These are phyloP conservation scores for Podila epicladia DNA, from an alignment of 192 early-diverging fungal genomes.

Conservation along the genomic window DNA sequence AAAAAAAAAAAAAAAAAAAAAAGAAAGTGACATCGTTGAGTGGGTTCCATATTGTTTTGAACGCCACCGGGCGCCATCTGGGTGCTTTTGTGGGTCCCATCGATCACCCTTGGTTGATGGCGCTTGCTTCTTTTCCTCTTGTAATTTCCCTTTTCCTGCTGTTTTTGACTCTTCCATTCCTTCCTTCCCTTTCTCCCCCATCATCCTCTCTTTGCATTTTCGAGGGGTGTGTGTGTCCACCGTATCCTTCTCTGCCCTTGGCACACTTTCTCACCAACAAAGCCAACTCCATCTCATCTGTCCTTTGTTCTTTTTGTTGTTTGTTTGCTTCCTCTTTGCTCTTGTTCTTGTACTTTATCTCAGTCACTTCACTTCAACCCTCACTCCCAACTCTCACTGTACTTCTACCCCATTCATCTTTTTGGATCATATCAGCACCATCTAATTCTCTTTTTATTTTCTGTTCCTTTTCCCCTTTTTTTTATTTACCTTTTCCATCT, in stretches of 20 bases:
- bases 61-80: background rate
- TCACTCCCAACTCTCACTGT: too few species aligned
- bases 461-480: background rate
- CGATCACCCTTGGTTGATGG: background rate
- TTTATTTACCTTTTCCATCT: background rate
- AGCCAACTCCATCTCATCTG: too few species aligned
- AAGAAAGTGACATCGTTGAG: too few species aligned
- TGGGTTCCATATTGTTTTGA: too few species aligned
- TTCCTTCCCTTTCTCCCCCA: background rate
- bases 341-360: too few species aligned
- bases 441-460: too few species aligned
- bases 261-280: too few species aligned
- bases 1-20: too few species aligned
- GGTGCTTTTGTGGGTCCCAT: background rate
- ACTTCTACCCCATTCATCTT: background rate
- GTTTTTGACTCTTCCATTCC: background rate
- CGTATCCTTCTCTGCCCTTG: too few species aligned
- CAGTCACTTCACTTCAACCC: too few species aligned
- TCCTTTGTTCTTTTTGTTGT: too few species aligned
- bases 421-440: background rate
- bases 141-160: background rate
- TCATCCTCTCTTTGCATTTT: background rate
- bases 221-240: background rate
- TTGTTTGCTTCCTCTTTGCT: too few species aligned
- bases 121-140: background rate